Base-by-base conservation (phyloP, 2,329 filamentous ascomycete species). In the Penicillium verrucosum region DNA sequence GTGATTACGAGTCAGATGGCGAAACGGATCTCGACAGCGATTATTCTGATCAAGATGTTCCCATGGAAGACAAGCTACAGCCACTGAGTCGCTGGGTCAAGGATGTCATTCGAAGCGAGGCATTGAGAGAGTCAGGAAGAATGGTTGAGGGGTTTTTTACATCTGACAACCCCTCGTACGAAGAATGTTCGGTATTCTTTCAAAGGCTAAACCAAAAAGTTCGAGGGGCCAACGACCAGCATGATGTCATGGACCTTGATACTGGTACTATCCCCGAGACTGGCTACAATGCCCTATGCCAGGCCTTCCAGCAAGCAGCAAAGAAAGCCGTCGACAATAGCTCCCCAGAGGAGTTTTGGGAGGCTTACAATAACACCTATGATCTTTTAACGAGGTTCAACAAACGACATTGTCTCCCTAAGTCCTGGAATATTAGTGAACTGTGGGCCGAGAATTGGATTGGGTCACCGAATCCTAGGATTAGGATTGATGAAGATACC, bases 121-220 rank as follows among this genome's bases (percentile, higher is more conserved):
- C 0, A 37, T 18, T 1, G 0, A 0, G 18, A 18, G 9, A 10
- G n/a, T 37, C n/a, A 9, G 9, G 11, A 37, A 37, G 0, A 18
- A 37, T 37, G 1, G 36, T 37, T 5, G 1, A 37, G 36, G 36
- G 18, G 1, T 37, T 37, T n/a, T 37, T 37, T 0, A 18, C 1
- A 10, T 10, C 36, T 4, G 0, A 1, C 1, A 11, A 0, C 1
- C n/a, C n/a, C 18, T 0, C 18, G 1, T 18, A 37, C 9, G 4
- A 18, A 18, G 0, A 2, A 18, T 37, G 1, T 11, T 9, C 0
- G 1, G 0, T 5, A 11, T 37, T 37, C 9, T 37, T 37, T 11
- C 0, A 5, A 37, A 37, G n/a, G 3, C 36, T 37, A 0, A 37
- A 37, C 4, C 2, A 37, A 37, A 0, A 37, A 0, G 18, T 37